Evolutionary conservation across 768 basidiomycete species (phyloP), one percentile per base, ranked within the genome.

Genomic region (Tulasnella sp.): DNA sequence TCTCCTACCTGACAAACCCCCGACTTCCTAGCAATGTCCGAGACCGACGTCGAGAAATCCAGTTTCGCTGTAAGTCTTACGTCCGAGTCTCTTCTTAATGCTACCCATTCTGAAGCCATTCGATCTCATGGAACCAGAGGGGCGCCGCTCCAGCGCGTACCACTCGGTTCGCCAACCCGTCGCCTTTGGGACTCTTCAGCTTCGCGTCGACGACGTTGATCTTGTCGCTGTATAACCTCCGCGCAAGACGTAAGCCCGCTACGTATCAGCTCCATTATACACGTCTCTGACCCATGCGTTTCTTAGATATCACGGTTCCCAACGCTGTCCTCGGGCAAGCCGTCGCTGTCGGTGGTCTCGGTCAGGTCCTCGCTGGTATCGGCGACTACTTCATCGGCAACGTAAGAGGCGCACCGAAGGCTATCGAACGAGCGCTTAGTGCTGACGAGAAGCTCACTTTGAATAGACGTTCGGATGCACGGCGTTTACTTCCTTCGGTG

Each of bases 291-390:
- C n/a, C n/a, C n/a, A n/a, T n/a, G n/a, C n/a, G n/a, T n/a, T n/a
- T n/a, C n/a, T n/a, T 22, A 71, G 70, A 42, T n/a, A 71, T 71
- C 26, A 71, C 47, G 0, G 59, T 71, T 9, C 87, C 90, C 44
- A 92, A 94, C 73, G 86, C 87, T 40, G 87, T 93, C 62, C 84
- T 94, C 64, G 94, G 92, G 66, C 93, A 95, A 91, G 92, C 92
- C 34, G 78, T 92, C 75, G 90, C 88, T 80, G 86, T 86, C 74
- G 94, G 94, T 74, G 94, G 94, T 74, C 87, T 95, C 35, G 89
- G 85, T 9, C 94, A 95, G 78, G 83, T 95, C 64, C 81, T 95
- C 39, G 94, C 93, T 35, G 94, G 94, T 41, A 92, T 94, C 89
- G 94, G 92, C 90, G 89, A 89, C 79, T 89, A 88, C 52, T 66